Evolutionary conservation across 176 grass and related monocot genomes (phyloP).

Genomic region (Elymus sibiricus): DNA sequence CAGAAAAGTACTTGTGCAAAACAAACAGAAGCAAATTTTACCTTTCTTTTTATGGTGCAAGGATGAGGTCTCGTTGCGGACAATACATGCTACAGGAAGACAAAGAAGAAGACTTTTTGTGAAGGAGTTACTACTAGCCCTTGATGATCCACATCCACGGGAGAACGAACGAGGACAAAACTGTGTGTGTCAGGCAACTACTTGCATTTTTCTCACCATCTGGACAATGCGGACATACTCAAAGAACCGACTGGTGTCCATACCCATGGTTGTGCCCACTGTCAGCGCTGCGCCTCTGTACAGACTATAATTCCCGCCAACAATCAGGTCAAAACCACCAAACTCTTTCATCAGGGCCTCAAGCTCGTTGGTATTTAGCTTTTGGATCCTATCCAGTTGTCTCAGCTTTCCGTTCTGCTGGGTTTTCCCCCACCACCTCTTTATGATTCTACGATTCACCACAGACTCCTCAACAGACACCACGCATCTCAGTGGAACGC

Average conservation of each 20-base stretch:
- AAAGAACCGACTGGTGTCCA: background rate
- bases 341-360: background rate
- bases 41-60: too few relatives aligned
- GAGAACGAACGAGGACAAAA: background rate
- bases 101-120: too few relatives aligned
- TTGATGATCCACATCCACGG: background rate
- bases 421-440: slow-evolving; percentile 60
- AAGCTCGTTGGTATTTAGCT: background rate
- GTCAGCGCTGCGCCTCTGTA: background rate
- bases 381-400: slow-evolving; percentile 41
- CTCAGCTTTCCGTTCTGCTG: slow-evolving; percentile 53
- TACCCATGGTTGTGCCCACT: background rate
- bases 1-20: background rate
- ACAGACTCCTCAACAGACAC: slow-evolving; percentile 73
- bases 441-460: slow-evolving; percentile 50
- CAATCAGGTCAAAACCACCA: background rate
- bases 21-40: background rate
- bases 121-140: too few relatives aligned
- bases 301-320: background rate
- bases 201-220: background rate
- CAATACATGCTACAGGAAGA: background rate
- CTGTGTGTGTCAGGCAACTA: background rate
- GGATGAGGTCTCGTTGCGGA: too few relatives aligned
- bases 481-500: slow-evolving; percentile 57
- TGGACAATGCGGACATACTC: background rate